Evolutionary conservation across 208 protist genomes (phyloP), one percentile per base, ranked within the genome.

Genomic region (Crithidia acanthocephali): DNA sequence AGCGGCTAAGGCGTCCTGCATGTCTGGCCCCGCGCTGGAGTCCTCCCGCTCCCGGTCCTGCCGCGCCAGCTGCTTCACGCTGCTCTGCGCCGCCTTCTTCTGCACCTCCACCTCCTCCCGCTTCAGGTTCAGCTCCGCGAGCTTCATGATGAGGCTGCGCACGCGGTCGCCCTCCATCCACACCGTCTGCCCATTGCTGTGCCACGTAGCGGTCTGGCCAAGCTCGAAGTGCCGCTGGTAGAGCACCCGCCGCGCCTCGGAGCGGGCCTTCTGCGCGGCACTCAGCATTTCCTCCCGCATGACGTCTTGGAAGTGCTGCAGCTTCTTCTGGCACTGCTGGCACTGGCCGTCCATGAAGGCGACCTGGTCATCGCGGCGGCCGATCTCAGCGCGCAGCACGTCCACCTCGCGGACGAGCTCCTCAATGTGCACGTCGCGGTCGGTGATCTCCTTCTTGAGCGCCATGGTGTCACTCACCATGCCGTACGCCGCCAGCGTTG

Each of bases 161-260:
- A 82, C 66, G 18, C 22, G 69, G 60, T 89, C 83, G 20, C 88
- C 88, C 67, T 94, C 85, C 35, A 94, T 78, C 88, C 88, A 94
- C 50, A 90, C 82, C 69, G 90, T 85, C 37, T 79, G 74, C 9
- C 81, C 79, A 53, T 76, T 87, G 48, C 67, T 68, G 33, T 80
- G 81, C 77, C 74, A 85, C 58, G 74, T 80, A 27, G 79, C 79
- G 27, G 88, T 81, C 44, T 94, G 88, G n/a, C 88, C 88, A 25
- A 94, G 81, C 66, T 94, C 88, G 60, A 90, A 94, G 68, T 94
- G 88, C 27, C 62, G 48, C 68, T 85, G 74, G 63, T 90, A 81
- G 2, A 88, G 80, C n/a, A 83, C 55, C 11, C 88, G 80, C 13
- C 85, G 83, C 7, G 88, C 88, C 51, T 91, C 81, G 11, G 71